Evolutionary conservation across 2,329 filamentous ascomycete species (phyloP), one percentile per base, ranked within the genome.

Genomic region (Fusarium buharicum): DNA sequence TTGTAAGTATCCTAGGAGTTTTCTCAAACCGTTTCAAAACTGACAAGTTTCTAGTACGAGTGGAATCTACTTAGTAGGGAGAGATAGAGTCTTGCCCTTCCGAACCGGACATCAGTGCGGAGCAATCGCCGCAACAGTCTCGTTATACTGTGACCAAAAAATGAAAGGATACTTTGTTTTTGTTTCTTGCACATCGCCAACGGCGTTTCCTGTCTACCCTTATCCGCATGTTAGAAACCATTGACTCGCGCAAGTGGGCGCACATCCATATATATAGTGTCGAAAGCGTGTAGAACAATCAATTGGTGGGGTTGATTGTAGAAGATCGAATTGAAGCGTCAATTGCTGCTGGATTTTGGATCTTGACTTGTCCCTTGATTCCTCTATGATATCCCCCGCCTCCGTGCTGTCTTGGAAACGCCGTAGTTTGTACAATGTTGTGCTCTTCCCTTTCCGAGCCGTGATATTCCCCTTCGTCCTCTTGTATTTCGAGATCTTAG

Each of bases 41-140:
- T 70, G 28, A 70, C 53, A 10, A 22, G 3, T 9, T 40, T 36
- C 18, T 45, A 88, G 86, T 87, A 85, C 68, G 85, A 88, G 72
- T 88, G 86, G 86, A 86, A 82, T 61, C 75, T 88, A 66, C 77
- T 84, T n/a, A 82, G 82, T 64, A 77, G 80, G 65, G 84, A 87
- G 66, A 80, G 82, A 69, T 86, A 83, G 79, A 78, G 74, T 64
- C 71, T 78, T 55, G 58, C 57, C 48, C 58, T 64, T 11, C 48
- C 55, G 5, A 62, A 47, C 16, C 62, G 59, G 40, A 64, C 54
- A 16, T 59, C 56, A 37, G 62, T 66, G 44, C 67, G 55, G 50
- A 45, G 52, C n/a, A 45, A 52, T 47, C 51, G 43, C 31, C 59
- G 64, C 43, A 54, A 53, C 30, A 51, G 51, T 22, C 55, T 59